Percentiles rank a stretch among this genome's conserved stretches.
Conservation (phyloP, 1,139 yeast genomes). For the Suhomyces bribrorum region DNA sequence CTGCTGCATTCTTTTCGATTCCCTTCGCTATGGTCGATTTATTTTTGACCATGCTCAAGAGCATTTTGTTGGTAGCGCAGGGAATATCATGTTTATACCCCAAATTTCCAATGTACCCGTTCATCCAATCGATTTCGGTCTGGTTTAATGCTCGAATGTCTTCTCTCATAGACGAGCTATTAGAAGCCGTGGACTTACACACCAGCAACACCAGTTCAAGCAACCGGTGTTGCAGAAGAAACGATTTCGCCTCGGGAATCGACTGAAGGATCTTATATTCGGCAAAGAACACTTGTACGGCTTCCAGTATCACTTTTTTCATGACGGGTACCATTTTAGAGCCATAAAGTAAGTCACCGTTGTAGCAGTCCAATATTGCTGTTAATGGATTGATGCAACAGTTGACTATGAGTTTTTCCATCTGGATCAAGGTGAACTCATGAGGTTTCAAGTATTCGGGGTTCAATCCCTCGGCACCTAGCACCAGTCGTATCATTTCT, state of each 20-base stretch:
- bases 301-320: constrained; percentile 48
- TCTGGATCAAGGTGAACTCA: constrained; percentile 63
- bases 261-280: constrained; percentile 35
- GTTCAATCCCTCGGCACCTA: constrained; percentile 36
- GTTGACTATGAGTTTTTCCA: constrained; percentile 74
- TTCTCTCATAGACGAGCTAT: constrained; percentile 87
- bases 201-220: constrained; percentile 49
- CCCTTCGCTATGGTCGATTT: constrained; percentile 39
- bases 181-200: constrained; percentile 50
- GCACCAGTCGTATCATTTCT: constrained; percentile 34
- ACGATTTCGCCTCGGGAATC: constrained; percentile 38
- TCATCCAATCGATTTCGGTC: constrained; percentile 79
- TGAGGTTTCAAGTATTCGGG: constrained; percentile 49
- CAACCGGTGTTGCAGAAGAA: constrained; percentile 46
- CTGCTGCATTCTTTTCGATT: constrained; percentile 27
- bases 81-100: constrained; percentile 46
- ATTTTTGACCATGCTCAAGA: constrained; percentile 50
- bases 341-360: constrained; percentile 62
- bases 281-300: constrained; percentile 37
- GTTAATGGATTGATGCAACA: constrained; percentile 77
- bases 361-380: constrained; percentile 64
- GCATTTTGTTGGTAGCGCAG: constrained; percentile 49
- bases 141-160: constrained; percentile 61
- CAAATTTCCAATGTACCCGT: constrained; percentile 63
- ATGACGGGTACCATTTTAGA: constrained; percentile 34